phyloP scores from a whole-genome alignment of 2,329 filamentous ascomycete genomes.

The Cytospora paraplurivora region DNA sequence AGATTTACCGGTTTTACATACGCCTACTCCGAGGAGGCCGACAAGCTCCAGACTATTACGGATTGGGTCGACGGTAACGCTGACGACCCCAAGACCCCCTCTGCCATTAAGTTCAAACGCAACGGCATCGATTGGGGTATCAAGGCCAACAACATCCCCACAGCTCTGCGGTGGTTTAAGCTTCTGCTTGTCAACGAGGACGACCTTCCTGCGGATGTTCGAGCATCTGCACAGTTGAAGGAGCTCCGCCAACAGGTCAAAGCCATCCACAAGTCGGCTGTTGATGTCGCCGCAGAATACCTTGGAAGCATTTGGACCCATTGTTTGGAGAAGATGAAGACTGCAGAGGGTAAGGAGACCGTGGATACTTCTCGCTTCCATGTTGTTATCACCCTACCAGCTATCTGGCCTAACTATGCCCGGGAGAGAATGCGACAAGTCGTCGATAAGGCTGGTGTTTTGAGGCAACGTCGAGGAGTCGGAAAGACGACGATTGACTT shows the following conservation, averaged over 20 bases:
- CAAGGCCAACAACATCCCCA: conserved; percentile 33
- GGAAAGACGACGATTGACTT: conserved; percentile 40
- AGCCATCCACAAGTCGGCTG: conserved; percentile 30
- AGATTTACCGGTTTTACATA: conserved; percentile 47
- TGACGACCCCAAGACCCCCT: conserved; percentile 40
- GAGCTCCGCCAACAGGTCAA: conserved; percentile 4
- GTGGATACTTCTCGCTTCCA: conserved; percentile 36
- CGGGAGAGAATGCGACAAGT: conserved; percentile 42
- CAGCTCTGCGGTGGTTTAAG: conserved; percentile 46
- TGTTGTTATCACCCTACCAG: conserved; percentile 47
- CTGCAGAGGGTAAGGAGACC: conserved; percentile 31
- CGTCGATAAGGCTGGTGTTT: conserved; percentile 40
- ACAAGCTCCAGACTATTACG: conserved; percentile 37
- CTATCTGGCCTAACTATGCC: conserved; percentile 48
- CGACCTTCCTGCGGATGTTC: conserved; percentile 36
- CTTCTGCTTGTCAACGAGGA: conserved; percentile 40
- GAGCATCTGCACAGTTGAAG: conserved; percentile 31
- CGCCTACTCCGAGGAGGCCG: conserved; percentile 36
- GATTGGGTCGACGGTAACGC: conserved; percentile 35
- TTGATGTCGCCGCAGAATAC: conserved; percentile 39
- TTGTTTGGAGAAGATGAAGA: conserved; percentile 33
- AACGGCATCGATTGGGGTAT: conserved; percentile 36
- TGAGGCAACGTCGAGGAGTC: conserved; percentile 31
- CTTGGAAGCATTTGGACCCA: conserved; percentile 41
- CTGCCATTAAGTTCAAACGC: conserved; percentile 32